phyloP scores from a whole-genome alignment of 2,329 filamentous ascomycete species.

The Pezicula rhizophila region DNA sequence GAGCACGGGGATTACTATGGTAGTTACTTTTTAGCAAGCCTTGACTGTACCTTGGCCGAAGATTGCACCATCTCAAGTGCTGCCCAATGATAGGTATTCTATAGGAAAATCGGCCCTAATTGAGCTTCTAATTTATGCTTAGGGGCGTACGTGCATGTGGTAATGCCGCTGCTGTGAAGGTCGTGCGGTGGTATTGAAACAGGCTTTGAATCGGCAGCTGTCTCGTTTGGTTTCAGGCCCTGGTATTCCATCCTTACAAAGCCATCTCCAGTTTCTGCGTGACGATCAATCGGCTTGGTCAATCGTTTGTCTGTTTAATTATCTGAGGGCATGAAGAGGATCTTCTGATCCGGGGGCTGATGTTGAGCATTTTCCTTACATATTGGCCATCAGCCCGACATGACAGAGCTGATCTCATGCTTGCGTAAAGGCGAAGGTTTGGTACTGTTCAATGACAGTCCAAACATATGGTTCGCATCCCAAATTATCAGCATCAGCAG shows the following conservation, averaged over 20 bases:
- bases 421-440: too few relatives aligned
- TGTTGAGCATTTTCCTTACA: too few relatives aligned
- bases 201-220: background rate
- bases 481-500: too few relatives aligned
- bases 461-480: too few relatives aligned
- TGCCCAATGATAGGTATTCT: background rate
- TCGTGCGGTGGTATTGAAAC: background rate
- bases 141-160: too few relatives aligned
- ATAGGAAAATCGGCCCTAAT: background rate
- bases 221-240: slow-evolving; percentile 1
- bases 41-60: background rate
- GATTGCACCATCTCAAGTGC: background rate
- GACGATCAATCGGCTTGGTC: too few relatives aligned
- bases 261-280: background rate
- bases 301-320: too few relatives aligned
- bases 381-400: too few relatives aligned
- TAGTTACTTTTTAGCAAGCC: background rate
- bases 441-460: too few relatives aligned
- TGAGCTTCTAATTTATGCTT: background rate
- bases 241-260: background rate
- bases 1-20: background rate
- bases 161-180: background rate
- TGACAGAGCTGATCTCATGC: too few relatives aligned
- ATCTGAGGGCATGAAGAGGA: too few relatives aligned
- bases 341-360: too few relatives aligned